phyloP scores from a whole-genome alignment of 169 alveolate species.

The Pseudocohnilembus persalinus region DNA sequence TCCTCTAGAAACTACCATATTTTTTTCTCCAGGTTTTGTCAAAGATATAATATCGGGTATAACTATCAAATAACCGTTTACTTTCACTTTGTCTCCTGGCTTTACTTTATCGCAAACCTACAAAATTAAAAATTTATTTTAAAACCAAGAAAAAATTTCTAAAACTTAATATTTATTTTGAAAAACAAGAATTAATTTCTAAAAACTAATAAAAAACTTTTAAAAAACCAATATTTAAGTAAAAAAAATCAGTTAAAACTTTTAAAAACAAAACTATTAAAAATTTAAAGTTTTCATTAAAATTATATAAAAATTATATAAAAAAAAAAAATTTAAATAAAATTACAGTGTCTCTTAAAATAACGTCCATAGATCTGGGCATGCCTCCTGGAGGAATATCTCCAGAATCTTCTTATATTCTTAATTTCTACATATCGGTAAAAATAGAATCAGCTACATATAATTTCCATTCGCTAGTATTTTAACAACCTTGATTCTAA shows the following conservation, averaged over 20 bases:
- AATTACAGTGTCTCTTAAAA: slow-evolving; percentile 84
- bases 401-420: slow-evolving; percentile 93
- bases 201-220: too few species aligned
- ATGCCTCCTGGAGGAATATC: slow-evolving; percentile 96
- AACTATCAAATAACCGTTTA: slow-evolving; percentile 94
- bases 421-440: slow-evolving; percentile 95
- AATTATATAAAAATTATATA: too few species aligned
- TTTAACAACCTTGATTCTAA: slow-evolving; percentile 77
- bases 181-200: too few species aligned
- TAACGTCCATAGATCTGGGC: slow-evolving; percentile 97
- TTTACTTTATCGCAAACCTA: slow-evolving; percentile 92
- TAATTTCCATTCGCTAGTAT: slow-evolving; percentile 91
- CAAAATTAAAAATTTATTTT: too few species aligned
- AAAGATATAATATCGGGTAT: slow-evolving; percentile 97
- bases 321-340: background rate
- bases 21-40: slow-evolving; percentile 95
- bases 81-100: slow-evolving; percentile 96
- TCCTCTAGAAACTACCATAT: slow-evolving; percentile 59
- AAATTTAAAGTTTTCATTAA: background rate
- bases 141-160: too few species aligned
- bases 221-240: too few species aligned
- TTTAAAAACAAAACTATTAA: too few species aligned
- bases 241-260: too few species aligned
- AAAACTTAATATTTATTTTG: too few species aligned
- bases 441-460: slow-evolving; percentile 86